Evolutionary conservation across 768 basidiomycete species (phyloP), one percentile per base, ranked within the genome.

Genomic region (Antrodiella citrinella): DNA sequence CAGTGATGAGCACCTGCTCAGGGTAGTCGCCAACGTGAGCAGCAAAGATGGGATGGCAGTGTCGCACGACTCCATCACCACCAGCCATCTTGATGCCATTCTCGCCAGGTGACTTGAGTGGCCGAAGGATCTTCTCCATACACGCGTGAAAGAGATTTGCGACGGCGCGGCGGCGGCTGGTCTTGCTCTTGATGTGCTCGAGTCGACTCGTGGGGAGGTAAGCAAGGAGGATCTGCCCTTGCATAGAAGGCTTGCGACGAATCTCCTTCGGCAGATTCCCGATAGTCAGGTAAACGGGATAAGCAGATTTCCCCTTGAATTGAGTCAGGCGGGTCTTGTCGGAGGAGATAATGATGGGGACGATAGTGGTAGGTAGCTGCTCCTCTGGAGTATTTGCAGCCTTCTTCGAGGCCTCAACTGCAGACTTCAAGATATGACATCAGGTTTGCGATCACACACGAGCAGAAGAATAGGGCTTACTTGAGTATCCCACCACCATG

Each of bases 401-500:
- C 18, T 40, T 40, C 3, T 20, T 24, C 5, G 38, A 21, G 4
- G 35, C 48, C 21, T 49, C 48, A 15, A 49, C 12, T 47, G 13
- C 19, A n/a, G n/a, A n/a, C 11, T 47, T 38, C 43, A 11, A 19
- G 11, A 44, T 20, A 44, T 44, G 20, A 9, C 10, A 10, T 44
- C 10, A 10, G 10, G 20, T 11, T 9, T 20, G 43, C 10, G 10
- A 11, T 44, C 10, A n/a, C 43, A 44, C 20, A 22, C n/a, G 20
- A 10, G 20, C 11, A 9, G 10, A 10, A 10, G 15, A 44, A 22
- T n/a, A 11, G 10, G 10, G 11, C 35, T 22, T 52, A 75, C 76
- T 64, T 77, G 76, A 1, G 65, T 69, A 9, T 44, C 44, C 75
- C 75, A 77, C 77, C 75, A 77, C 77, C 77, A 79, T 77, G 72